A percentile compares a stretch with the other conserved stretches of the same genome.
Evolutionary conservation across 192 early-diverging fungal species (phyloP).

Genomic region (Dissophora globulifera): DNA sequence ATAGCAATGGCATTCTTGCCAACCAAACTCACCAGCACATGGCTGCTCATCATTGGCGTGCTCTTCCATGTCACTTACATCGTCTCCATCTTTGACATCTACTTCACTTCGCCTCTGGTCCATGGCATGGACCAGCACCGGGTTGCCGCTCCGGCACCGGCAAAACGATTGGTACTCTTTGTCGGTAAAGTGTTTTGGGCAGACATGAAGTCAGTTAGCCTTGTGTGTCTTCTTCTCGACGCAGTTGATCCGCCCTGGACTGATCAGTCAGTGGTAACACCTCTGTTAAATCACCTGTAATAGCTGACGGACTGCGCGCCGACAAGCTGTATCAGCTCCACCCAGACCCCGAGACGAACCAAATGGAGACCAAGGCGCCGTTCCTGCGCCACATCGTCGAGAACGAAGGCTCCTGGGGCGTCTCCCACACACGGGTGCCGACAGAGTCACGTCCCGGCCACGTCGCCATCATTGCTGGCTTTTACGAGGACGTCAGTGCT

Average conservation of each 20-base stretch:
- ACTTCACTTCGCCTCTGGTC: conserved; percentile 97
- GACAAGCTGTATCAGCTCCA: conserved; percentile 91
- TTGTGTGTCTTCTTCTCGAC: neutral
- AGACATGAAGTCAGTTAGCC: no score
- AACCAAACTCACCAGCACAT: conserved; percentile 48
- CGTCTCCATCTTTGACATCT: conserved; percentile 96
- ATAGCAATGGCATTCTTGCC: conserved; percentile 42
- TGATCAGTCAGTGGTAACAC: no score
- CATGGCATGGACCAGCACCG: conserved; percentile 94
- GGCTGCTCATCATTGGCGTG: conserved; percentile 82
- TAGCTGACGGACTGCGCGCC: conserved; percentile 93
- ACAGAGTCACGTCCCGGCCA: conserved; percentile 97
- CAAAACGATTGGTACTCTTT: conserved; percentile 87
- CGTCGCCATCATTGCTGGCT: conserved; percentile 97
- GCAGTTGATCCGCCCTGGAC: neutral
- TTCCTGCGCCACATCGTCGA: conserved; percentile 66
- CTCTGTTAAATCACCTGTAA: neutral
- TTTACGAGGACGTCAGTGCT: conserved; percentile 98
- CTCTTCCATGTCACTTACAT: conserved; percentile 93
- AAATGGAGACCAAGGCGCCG: conserved; percentile 65
- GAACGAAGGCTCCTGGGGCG: conserved; percentile 78
- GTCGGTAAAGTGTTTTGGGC: conserved; percentile 76
- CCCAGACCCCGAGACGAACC: conserved; percentile 55
- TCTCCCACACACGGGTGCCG: conserved; percentile 92
- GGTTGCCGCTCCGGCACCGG: conserved; percentile 77